Conservation (phyloP, 768 basidiomycete genomes). For the Exidia glandulosa region DNA sequence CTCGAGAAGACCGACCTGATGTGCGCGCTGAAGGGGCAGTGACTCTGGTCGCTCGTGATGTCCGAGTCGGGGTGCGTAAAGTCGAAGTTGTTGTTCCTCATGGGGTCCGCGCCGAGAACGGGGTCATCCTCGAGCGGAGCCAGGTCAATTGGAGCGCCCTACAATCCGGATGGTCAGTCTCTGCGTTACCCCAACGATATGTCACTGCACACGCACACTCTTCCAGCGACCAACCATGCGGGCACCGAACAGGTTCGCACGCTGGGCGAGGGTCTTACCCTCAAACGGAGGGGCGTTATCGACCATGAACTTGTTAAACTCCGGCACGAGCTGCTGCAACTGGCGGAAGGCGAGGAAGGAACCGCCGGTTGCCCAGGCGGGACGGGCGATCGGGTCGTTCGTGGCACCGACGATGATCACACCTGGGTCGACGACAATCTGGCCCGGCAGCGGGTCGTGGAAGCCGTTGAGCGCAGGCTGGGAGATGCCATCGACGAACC, state of each 20-base stretch:
- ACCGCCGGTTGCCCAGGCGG: constrained; percentile 5
- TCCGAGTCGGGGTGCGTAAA: constrained; percentile 7
- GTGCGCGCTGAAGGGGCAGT: constrained; percentile 23
- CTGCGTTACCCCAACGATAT: not conserved
- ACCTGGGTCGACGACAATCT: constrained; percentile 16
- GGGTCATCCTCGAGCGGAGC: constrained; percentile 16
- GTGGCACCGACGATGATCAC: constrained; percentile 15
- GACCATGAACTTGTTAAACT: constrained; percentile 20
- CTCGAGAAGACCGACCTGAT: constrained; percentile 4
- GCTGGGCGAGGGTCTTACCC: constrained; percentile 9
- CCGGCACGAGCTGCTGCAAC: constrained; percentile 24
- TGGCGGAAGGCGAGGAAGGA: constrained; percentile 16
- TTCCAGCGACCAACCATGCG: constrained; percentile 26
- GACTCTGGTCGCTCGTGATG: constrained; percentile 13
- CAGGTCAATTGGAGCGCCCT: constrained; percentile 20
- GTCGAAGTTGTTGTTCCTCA: constrained; percentile 20
- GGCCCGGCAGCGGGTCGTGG: constrained; percentile 11
- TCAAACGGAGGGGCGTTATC: constrained; percentile 12
- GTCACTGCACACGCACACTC: constrained; percentile 11
- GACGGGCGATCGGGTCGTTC: not conserved
- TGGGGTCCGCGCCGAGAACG: constrained; percentile 15
- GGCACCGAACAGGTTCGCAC: constrained; percentile 20
- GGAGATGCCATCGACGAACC: constrained; percentile 21
- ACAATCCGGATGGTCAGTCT: not conserved
- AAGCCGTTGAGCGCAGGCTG: constrained; percentile 22